Base-by-base conservation (phyloP, 441 rosid genomes). In the Erysimum cheiri region DNA sequence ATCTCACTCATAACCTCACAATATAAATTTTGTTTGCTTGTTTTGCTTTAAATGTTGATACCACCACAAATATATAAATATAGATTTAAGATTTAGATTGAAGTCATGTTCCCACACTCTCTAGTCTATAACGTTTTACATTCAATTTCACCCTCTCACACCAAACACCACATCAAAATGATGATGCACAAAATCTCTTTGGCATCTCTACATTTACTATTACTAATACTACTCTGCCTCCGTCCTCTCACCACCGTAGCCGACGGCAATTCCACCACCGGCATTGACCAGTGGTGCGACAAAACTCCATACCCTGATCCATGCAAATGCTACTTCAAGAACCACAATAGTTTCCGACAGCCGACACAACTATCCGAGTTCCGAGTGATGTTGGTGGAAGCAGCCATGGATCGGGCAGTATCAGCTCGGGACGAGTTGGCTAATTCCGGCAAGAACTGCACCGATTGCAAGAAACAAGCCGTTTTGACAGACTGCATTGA, bases 261-360 rank as follows among this genome's bases (percentile, higher is more conserved):
- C 11, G 61, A 24, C 4, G 41, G 6, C 13, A 63, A 63, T 49
- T 14, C 61, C 40, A 75, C 74, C 39, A 48, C 28, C 19, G 60
- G 13, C 19, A 69, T 86, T 50, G 59, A 80, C n/a, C 67, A 81
- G 83, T 89, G 93, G 93, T 92, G 97, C 69, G 64, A 74, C 66
- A 69, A 73, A 66, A 92, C 93, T 22, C 96, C 96, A 4, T 85
- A 92, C 63, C 92, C 94, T 15, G 81, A 80, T 26, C 77, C 88
- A 6, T 92, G 98, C 73, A 76, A 70, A 60, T 65, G 70, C 8
- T 79, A 80, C 73, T 85, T 78, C 83, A 58, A 67, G 57, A 65
- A 19, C 67, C 73, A 46, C 35, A 81, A 22, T 24, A 19, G 43
- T 48, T 60, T 53, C 47, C 62, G 46, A 49, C 50, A 61, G 5